Percentiles rank a stretch among this genome's conserved stretches.
phyloP scores from a whole-genome alignment of 1,284 basidiomycete genomes.

The Paramarasmius palmivorus region DNA sequence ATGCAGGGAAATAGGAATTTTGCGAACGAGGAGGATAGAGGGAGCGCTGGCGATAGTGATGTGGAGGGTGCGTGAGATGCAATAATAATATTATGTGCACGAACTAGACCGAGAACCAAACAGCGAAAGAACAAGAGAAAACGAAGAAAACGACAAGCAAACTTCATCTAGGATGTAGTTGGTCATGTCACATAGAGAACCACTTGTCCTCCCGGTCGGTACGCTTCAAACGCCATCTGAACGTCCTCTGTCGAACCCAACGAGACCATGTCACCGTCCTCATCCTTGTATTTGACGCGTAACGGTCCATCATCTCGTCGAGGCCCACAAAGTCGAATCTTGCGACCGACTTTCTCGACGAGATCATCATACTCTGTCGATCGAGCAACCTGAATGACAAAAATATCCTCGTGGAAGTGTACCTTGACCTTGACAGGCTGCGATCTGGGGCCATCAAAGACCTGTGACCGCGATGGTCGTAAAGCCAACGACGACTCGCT shows the following conservation, averaged over 20 bases:
- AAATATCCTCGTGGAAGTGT: constrained; percentile 87
- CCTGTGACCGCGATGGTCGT: constrained; percentile 55
- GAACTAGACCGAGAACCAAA: background rate
- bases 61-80: background rate
- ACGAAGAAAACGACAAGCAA: constrained; percentile 5
- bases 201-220: constrained; percentile 71
- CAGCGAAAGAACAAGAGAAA: background rate
- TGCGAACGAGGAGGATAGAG: constrained; percentile 3
- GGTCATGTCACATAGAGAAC: constrained; percentile 71
- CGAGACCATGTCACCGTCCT: constrained; percentile 88
- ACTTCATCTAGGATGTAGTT: constrained; percentile 6
- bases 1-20: constrained; percentile 3
- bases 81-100: background rate
- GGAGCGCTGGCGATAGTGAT: background rate
- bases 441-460: constrained; percentile 40
- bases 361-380: constrained; percentile 79
- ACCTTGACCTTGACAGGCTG: constrained; percentile 83
- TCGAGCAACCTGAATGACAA: constrained; percentile 86
- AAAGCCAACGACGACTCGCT: constrained; percentile 70
- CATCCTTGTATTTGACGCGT: constrained; percentile 87
- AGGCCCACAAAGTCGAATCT: constrained; percentile 86
- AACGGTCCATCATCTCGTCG: constrained; percentile 73
- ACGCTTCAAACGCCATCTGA: constrained; percentile 85
- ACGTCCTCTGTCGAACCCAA: constrained; percentile 88
- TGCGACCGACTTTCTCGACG: constrained; percentile 88